Percentiles rank a stretch among this genome's conserved stretches.
These are phyloP conservation scores for Leishmania amazonensis DNA, from an alignment of 208 protist genomes.

Conservation along the genomic window DNA sequence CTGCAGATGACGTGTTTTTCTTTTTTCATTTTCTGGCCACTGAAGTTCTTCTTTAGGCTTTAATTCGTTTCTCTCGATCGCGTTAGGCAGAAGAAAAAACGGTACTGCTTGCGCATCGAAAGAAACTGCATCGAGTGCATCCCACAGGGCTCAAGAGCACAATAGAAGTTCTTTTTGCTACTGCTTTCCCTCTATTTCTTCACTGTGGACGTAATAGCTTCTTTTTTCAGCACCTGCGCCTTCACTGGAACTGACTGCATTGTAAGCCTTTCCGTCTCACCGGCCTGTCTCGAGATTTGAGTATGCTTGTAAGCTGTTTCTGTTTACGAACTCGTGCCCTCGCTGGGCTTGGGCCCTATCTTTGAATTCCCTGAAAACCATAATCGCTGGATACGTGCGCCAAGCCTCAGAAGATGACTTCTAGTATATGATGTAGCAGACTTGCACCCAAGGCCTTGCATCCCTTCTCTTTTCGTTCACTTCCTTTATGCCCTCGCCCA, in stretches of 20 bases:
- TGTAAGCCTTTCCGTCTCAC: background rate
- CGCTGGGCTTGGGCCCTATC: background rate
- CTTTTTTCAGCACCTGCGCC: background rate
- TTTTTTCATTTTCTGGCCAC: constrained; percentile 4
- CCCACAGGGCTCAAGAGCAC: background rate
- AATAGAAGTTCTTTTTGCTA: background rate
- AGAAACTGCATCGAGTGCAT: background rate
- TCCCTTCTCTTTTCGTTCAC: background rate
- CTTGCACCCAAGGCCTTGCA: background rate
- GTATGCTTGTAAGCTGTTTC: background rate
- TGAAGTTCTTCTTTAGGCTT: background rate
- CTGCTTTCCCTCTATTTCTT: background rate
- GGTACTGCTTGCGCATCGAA: background rate
- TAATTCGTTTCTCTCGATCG: background rate
- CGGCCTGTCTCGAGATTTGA: background rate
- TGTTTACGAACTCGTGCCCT: background rate
- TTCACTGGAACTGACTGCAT: background rate
- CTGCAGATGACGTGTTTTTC: background rate
- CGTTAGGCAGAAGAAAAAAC: background rate
- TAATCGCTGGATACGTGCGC: background rate
- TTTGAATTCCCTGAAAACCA: background rate
- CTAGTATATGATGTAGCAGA: background rate
- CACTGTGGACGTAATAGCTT: background rate
- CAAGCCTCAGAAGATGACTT: background rate
- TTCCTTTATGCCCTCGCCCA: background rate